phyloP scores from a whole-genome alignment of 1,284 basidiomycete species.

The Peniophora sp. region DNA sequence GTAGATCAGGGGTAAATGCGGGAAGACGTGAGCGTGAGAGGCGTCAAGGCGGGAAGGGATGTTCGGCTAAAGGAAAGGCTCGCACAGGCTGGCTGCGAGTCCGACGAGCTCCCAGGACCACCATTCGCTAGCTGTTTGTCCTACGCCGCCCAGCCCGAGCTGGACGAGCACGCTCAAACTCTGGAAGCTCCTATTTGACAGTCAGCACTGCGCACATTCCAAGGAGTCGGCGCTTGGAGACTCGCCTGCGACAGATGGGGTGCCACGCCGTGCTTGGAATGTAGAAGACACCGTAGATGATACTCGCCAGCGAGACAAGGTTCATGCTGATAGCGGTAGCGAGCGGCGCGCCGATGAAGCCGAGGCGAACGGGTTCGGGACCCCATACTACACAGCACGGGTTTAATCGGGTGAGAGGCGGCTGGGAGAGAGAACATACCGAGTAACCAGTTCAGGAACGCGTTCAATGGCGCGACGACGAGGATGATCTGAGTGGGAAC shows the following conservation, averaged over 20 bases:
- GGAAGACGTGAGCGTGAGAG: not conserved
- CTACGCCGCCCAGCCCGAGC: slow-evolving; percentile 72
- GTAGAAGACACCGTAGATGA: slow-evolving; percentile 69
- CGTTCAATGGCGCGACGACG: slow-evolving; percentile 83
- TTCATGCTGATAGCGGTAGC: slow-evolving; percentile 88
- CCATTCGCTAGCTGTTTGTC: slow-evolving; percentile 74
- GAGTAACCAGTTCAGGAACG: slow-evolving; percentile 76
- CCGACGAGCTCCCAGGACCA: slow-evolving; percentile 85
- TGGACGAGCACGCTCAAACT: slow-evolving; percentile 67
- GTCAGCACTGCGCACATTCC: too few relatives aligned
- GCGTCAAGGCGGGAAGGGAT: not conserved
- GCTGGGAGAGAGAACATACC: slow-evolving; percentile 30
- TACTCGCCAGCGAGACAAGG: slow-evolving; percentile 62
- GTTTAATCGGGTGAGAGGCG: not conserved
- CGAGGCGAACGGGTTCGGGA: slow-evolving; percentile 67
- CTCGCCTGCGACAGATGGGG: slow-evolving; percentile 47
- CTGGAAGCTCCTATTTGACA: slow-evolving; percentile 41
- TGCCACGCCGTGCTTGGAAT: slow-evolving; percentile 82
- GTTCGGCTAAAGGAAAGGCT: slow-evolving; percentile 3
- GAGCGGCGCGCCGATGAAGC: slow-evolving; percentile 91
- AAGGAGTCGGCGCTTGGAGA: too few relatives aligned
- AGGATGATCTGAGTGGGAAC: slow-evolving; percentile 85
- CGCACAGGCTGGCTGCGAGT: slow-evolving; percentile 52
- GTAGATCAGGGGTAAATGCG: not conserved
- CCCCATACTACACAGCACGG: slow-evolving; percentile 62